Conservation (phyloP, 306 rosid species). For the Lupinus albus region DNA sequence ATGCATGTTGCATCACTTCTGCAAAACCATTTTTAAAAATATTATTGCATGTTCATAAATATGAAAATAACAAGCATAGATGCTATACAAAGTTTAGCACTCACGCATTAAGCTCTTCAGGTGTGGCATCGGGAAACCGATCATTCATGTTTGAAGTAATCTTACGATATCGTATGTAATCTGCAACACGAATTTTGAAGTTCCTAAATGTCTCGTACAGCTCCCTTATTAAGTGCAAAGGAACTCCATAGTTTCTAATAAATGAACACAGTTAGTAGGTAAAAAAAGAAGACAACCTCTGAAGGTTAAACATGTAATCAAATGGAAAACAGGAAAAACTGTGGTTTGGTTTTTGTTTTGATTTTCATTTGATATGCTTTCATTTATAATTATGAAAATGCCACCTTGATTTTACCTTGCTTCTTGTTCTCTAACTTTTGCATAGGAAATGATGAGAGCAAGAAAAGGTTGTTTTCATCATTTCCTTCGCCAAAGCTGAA, state of each 20-base stretch:
- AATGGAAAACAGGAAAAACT: background rate
- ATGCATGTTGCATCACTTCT: constrained; percentile 98
- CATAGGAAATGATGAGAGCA: too few relatives aligned
- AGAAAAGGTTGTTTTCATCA: too few relatives aligned
- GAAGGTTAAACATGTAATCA: constrained; percentile 1
- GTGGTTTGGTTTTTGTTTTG: too few relatives aligned
- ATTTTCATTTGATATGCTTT: too few relatives aligned
- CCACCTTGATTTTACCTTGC: too few relatives aligned
- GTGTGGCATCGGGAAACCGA: constrained; percentile 97
- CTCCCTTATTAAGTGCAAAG: constrained; percentile 95
- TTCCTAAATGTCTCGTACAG: constrained; percentile 98
- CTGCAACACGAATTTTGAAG: constrained; percentile 85
- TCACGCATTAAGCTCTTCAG: constrained; percentile 92
- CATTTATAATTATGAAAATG: too few relatives aligned
- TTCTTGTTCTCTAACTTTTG: too few relatives aligned
- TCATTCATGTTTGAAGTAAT: constrained; percentile 99
- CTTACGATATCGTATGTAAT: constrained; percentile 88
- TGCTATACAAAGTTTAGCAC: constrained; percentile 47
- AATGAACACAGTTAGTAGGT: constrained; percentile 39
- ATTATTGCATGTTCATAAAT: constrained; percentile 27
- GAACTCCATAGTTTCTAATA: constrained; percentile 86
- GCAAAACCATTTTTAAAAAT: constrained; percentile 43
- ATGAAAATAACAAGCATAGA: constrained; percentile 8
- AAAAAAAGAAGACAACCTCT: constrained; percentile 1
- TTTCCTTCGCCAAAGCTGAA: too few relatives aligned